Percentiles rank a stretch among this genome's conserved stretches.
Conservation (phyloP, 371 early-diverging fungal genomes). For the Blastocladiella emersonii region DNA sequence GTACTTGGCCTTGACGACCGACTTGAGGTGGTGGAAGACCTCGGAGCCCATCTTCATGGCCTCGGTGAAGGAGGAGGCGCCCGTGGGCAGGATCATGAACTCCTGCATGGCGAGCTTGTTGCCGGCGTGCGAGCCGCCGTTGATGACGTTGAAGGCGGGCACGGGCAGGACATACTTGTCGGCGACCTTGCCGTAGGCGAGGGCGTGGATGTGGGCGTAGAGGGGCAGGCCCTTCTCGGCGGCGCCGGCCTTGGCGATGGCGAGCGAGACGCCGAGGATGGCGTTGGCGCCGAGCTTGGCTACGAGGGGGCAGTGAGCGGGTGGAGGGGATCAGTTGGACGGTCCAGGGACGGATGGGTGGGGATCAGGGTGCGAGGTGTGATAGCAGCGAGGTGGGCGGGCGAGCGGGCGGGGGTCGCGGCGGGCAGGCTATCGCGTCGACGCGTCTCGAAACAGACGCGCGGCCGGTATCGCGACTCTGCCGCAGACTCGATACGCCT, state of each 20-base stretch:
- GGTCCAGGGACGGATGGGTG: too few species aligned
- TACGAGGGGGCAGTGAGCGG: too few species aligned
- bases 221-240: conserved; percentile 78
- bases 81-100: conserved; percentile 98
- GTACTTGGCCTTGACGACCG: conserved; percentile 92
- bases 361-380: too few species aligned
- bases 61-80: conserved; percentile 80
- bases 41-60: conserved; percentile 96
- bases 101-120: conserved; percentile 99
- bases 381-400: too few species aligned
- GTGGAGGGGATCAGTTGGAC: too few species aligned
- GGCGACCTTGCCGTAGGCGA: conserved; percentile 39
- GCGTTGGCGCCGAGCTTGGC: conserved; percentile 88
- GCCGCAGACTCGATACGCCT: too few species aligned
- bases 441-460: too few species aligned
- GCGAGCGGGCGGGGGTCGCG: neutral
- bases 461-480: too few species aligned
- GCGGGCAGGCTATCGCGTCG: too few species aligned
- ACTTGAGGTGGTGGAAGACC: conserved; percentile 90
- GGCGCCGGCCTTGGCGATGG: conserved; percentile 92
- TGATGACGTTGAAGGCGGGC: conserved; percentile 98
- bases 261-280: conserved; percentile 94
- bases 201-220: conserved; percentile 78
- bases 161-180: conserved; percentile 85
- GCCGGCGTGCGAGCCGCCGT: conserved; percentile 98